Conservation (phyloP, 331 rosid species). For the Acacia pycnantha region DNA sequence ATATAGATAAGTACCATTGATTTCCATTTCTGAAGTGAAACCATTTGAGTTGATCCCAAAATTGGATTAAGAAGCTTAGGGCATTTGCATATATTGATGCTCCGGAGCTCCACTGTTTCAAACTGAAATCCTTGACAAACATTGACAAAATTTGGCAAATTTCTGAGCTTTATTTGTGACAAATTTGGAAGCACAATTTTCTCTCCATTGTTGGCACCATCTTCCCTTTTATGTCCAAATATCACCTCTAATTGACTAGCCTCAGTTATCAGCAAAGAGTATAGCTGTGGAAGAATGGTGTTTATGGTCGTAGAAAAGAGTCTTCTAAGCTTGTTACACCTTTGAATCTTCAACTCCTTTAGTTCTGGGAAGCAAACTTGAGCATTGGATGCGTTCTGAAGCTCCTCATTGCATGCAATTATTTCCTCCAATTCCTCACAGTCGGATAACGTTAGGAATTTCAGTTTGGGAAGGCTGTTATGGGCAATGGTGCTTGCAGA, state of each 20-base stretch:
- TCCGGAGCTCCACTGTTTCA: background rate
- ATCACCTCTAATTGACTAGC: background rate
- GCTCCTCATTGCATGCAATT: too few relatives aligned
- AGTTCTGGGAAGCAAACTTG: too few relatives aligned
- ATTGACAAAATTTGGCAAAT: background rate
- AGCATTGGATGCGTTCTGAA: too few relatives aligned
- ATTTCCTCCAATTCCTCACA: too few relatives aligned
- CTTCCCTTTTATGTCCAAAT: background rate
- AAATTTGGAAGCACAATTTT: background rate
- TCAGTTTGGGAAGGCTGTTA: too few relatives aligned
- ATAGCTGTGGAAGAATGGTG: too few relatives aligned
- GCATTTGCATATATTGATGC: background rate
- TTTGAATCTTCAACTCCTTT: too few relatives aligned
- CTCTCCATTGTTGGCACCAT: background rate
- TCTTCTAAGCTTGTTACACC: too few relatives aligned
- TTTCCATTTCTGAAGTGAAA: background rate
- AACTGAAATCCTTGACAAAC: background rate
- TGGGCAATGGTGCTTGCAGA: too few relatives aligned
- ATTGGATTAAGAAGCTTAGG: background rate
- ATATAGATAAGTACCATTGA: background rate
- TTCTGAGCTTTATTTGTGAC: background rate
- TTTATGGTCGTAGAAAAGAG: too few relatives aligned
- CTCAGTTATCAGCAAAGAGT: background rate
- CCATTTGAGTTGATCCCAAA: background rate
- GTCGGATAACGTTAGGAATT: too few relatives aligned